Conservation (phyloP, 371 early-diverging fungal species). For the Chytridium lagenaria region DNA sequence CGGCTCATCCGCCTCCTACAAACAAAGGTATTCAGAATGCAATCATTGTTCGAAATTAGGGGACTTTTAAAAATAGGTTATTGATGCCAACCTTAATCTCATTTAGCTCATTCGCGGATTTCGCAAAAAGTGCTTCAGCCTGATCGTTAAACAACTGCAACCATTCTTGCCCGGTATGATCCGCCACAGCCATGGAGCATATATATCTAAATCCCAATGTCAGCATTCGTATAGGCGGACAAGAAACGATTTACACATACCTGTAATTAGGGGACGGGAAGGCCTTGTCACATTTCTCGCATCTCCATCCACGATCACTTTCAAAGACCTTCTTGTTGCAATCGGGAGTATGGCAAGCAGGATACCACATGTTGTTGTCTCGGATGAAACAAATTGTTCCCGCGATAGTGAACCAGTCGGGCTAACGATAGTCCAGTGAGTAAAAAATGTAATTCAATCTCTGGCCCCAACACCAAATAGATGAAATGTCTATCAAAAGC, state of each 20-base stretch:
- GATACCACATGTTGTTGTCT: conserved; percentile 72
- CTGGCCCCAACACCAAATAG: no score
- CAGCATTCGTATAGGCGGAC: neutral
- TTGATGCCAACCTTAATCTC: conserved; percentile 57
- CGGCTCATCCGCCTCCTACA: conserved; percentile 32
- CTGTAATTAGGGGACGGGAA: conserved; percentile 75
- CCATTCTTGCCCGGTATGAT: conserved; percentile 84
- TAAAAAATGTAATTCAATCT: no score
- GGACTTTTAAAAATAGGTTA: neutral
- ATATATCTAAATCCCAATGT: conserved; percentile 67
- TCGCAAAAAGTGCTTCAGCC: conserved; percentile 72
- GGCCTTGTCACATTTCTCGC: conserved; percentile 86
- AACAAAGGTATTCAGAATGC: neutral
- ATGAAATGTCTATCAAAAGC: no score
- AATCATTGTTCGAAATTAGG: neutral
- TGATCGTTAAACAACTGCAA: conserved; percentile 86
- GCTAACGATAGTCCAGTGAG: conserved; percentile 39
- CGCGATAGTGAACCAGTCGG: conserved; percentile 73
- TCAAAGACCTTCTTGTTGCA: conserved; percentile 91
- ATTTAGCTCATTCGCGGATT: conserved; percentile 72
- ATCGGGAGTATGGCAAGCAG: conserved; percentile 80
- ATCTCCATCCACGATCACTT: conserved; percentile 73
- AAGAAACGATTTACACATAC: conserved; percentile 28
- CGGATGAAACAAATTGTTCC: conserved; percentile 72
- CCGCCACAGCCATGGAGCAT: conserved; percentile 71